phyloP scores from a whole-genome alignment of 208 protist genomes.

The Wallacemonas sp. region DNA sequence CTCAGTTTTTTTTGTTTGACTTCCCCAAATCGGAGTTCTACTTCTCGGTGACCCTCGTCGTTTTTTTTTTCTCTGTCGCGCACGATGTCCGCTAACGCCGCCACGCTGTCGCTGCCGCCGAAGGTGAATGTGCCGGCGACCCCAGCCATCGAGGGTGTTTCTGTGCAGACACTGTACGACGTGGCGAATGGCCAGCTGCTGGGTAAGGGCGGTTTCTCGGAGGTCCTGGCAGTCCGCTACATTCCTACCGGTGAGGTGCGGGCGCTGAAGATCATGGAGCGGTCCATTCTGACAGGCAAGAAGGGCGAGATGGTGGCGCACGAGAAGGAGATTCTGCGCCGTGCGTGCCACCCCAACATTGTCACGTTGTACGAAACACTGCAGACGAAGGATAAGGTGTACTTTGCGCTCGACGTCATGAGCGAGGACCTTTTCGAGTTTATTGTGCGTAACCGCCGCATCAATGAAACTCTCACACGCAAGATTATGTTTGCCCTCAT shows the following conservation, averaged over 20 bases:
- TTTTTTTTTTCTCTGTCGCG: slow-evolving; percentile 2
- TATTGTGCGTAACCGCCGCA: slow-evolving; percentile 68
- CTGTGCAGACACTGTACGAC: slow-evolving; percentile 69
- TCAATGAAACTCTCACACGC: slow-evolving; percentile 67
- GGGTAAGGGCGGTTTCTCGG: slow-evolving; percentile 81
- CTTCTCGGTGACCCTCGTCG: not conserved
- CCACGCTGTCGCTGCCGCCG: slow-evolving; percentile 16
- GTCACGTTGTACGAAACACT: slow-evolving; percentile 81
- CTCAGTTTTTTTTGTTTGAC: too few species aligned
- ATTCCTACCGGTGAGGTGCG: slow-evolving; percentile 54
- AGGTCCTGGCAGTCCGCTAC: slow-evolving; percentile 67
- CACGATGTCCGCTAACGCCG: not conserved
- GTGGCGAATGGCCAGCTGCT: slow-evolving; percentile 49
- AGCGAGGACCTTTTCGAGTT: slow-evolving; percentile 84
- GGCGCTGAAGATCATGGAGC: slow-evolving; percentile 80
- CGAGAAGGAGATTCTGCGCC: slow-evolving; percentile 85
- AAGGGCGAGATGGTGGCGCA: slow-evolving; percentile 82
- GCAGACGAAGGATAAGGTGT: slow-evolving; percentile 57
- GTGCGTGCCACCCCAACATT: slow-evolving; percentile 76
- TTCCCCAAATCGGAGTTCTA: too few species aligned
- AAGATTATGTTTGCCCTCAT: slow-evolving; percentile 71
- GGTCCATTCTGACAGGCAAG: slow-evolving; percentile 57
- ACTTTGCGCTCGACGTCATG: slow-evolving; percentile 87
- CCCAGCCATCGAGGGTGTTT: slow-evolving; percentile 56
- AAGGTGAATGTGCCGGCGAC: slow-evolving; percentile 63